These are phyloP conservation scores for Sanghuangporus weigelae DNA, from an alignment of 1,284 basidiomycete genomes.

Conservation along the genomic window DNA sequence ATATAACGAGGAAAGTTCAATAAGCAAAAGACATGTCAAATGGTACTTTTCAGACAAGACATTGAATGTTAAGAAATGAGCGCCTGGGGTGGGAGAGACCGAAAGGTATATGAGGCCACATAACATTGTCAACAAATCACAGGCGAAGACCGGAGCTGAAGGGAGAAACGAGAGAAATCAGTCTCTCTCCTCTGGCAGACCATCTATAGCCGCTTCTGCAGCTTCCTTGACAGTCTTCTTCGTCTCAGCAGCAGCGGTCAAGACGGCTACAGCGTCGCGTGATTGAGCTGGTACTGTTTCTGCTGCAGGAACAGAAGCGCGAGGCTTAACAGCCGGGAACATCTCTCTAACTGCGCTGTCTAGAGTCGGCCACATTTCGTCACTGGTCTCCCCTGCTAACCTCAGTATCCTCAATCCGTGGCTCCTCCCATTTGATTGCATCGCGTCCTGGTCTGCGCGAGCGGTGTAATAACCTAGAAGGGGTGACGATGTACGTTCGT, in stretches of 20 bases:
- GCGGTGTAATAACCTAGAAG: constrained; percentile 14
- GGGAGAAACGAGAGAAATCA: background rate
- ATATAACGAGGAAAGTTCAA: background rate
- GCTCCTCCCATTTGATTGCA: constrained; percentile 84
- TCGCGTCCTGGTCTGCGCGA: constrained; percentile 70
- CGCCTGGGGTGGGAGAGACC: background rate
- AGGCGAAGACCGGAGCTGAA: background rate
- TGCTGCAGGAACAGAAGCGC: constrained; percentile 18
- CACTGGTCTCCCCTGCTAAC: constrained; percentile 78
- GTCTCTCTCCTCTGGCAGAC: background rate
- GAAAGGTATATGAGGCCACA: background rate
- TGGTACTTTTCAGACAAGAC: background rate
- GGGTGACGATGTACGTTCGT: constrained; percentile 7
- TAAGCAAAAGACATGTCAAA: background rate
- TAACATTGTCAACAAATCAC: background rate
- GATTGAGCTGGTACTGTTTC: background rate
- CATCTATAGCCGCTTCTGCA: background rate
- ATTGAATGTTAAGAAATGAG: background rate
- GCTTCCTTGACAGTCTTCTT: background rate
- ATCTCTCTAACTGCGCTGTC: constrained; percentile 52
- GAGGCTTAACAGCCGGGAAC: constrained; percentile 54
- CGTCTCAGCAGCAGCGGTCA: constrained; percentile 8
- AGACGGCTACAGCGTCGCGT: constrained; percentile 5
- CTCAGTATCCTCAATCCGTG: constrained; percentile 59
- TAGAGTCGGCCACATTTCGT: constrained; percentile 90